Base-by-base conservation (phyloP, 768 basidiomycete species). In the Strobilomyces confusus region DNA sequence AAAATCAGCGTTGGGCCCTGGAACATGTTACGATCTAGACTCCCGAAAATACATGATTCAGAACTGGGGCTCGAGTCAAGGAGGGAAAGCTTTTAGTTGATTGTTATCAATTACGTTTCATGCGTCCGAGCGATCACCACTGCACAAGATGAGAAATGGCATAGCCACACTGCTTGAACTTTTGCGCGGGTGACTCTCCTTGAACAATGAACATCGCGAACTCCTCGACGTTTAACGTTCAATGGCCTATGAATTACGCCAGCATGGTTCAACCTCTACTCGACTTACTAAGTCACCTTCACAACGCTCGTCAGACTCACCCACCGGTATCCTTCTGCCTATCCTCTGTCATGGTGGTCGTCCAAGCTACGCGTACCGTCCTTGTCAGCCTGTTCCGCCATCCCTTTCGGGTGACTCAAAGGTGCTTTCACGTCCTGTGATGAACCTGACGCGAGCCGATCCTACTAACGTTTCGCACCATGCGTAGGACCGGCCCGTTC, bases 231-330 rank as follows among this genome's bases (percentile, higher is more conserved):
- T n/a, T n/a, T n/a, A n/a, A n/a, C n/a, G n/a, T 11, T 38, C 30
- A n/a, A 47, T 52, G 52, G 30, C 33, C 38, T 47, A 52, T 52
- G 45, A 52, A 52, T 30, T 53, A 15, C 52, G 41, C 23, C 20
- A 43, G 14, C 52, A 53, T 53, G 38, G 54, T 54, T 63, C 44
- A 53, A 58, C 15, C 53, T 65, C 15, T 61, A 63, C 44, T 32
- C 63, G 43, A 48, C 61, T 5, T 65, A 63, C 55, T 62, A 63
- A 19, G 42, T 52, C 37, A 22, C 63, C 5, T 57, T 58, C 17
- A 67, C 66, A 3, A 49, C 49, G 0, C 22, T 68, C 15, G 48
- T 65, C 9, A 56, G 66, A 34, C 40, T 65, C 15, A 66, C 66
- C 3, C 65, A 56, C 43, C 67, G 63, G 66, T 60, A 41, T 44